A percentile compares a stretch with the other conserved stretches of the same genome.
These are phyloP conservation scores for Escallonia herrerae DNA, from an alignment of 129 eudicot species.

Conservation along the genomic window DNA sequence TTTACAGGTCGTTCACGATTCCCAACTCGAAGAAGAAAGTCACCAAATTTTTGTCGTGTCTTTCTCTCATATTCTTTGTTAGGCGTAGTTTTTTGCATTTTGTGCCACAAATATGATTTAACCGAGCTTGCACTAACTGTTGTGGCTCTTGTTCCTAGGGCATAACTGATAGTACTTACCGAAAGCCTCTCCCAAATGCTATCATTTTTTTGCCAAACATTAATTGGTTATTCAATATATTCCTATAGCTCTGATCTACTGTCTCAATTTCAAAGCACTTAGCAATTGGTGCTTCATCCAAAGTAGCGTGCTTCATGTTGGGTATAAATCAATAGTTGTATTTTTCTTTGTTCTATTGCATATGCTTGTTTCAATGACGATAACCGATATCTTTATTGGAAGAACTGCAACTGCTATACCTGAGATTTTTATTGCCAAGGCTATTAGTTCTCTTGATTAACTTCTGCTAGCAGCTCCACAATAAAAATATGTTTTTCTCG, in stretches of 20 bases:
- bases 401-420: background rate
- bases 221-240: background rate
- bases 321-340: background rate
- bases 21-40: background rate
- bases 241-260: background rate
- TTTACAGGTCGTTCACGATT: background rate
- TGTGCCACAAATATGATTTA: too few species aligned
- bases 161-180: background rate
- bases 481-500: too few species aligned
- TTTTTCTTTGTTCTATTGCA: too few species aligned
- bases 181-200: background rate
- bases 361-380: background rate
- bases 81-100: too few species aligned
- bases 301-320: background rate
- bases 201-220: background rate
- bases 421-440: background rate
- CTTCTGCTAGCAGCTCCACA: too few species aligned
- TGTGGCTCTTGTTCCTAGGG: background rate
- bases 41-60: background rate
- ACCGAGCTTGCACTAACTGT: background rate
- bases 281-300: background rate
- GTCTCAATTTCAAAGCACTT: background rate
- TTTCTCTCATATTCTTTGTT: background rate
- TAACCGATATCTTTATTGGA: background rate
- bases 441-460: background rate